Evolutionary conservation across 306 rosid genomes (phyloP).

Genomic region (Dryas drummondii): DNA sequence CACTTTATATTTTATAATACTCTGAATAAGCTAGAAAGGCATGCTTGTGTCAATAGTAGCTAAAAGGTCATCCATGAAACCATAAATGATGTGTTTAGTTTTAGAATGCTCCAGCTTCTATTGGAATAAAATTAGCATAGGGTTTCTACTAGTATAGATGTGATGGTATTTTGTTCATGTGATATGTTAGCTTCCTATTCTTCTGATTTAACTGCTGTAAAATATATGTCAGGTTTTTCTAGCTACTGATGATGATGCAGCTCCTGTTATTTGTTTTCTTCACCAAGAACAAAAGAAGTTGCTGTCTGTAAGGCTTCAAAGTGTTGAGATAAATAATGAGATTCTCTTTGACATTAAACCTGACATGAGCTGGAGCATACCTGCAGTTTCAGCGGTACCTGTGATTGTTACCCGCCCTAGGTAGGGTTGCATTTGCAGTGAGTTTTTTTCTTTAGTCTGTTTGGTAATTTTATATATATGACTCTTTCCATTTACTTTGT

Average conservation of each 20-base stretch:
- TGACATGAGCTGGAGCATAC: constrained; percentile 95
- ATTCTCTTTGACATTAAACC: constrained; percentile 77
- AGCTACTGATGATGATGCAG: constrained; percentile 73
- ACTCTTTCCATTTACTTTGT: constrained; percentile 33
- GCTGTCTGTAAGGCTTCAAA: constrained; percentile 77
- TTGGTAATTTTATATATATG: constrained; percentile 19
- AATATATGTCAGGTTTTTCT: constrained; percentile 70
- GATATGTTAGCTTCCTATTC: constrained; percentile 8
- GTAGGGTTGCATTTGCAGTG: constrained; percentile 34
- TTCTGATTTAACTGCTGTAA: constrained; percentile 28
- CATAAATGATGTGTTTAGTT: neutral
- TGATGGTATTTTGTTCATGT: neutral
- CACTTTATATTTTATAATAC: too few relatives aligned
- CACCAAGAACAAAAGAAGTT: constrained; percentile 85
- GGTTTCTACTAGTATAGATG: too few relatives aligned
- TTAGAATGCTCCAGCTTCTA: too few relatives aligned
- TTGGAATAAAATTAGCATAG: too few relatives aligned
- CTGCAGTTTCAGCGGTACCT: constrained; percentile 82
- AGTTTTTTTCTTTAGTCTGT: constrained; percentile 10
- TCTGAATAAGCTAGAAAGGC: too few relatives aligned
- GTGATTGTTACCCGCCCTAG: constrained; percentile 85
- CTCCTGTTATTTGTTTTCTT: constrained; percentile 90
- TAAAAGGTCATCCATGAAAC: too few relatives aligned
- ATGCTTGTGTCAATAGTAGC: too few relatives aligned
- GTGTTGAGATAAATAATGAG: constrained; percentile 84